Evolutionary conservation across 176 grass and related monocot species (phyloP).

Genomic region (Zoysia japonica): DNA sequence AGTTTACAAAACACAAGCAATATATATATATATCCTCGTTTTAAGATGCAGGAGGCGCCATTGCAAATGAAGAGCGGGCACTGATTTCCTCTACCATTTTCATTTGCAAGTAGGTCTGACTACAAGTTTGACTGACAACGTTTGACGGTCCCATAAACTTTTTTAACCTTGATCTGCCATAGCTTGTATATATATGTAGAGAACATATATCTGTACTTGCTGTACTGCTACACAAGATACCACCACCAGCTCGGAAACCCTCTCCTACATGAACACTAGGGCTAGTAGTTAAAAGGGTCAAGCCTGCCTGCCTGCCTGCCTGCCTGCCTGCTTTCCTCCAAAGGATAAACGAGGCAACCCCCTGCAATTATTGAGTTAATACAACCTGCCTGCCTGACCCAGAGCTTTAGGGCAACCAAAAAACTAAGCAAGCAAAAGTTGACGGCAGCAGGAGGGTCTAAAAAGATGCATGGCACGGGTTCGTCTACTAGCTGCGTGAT

Average conservation of each 20-base stretch:
- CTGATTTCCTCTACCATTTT: background rate
- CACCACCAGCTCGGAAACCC: background rate
- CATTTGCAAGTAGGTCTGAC: background rate
- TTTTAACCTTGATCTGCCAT: background rate
- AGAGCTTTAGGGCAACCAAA: constrained; percentile 20
- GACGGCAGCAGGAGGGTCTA: background rate
- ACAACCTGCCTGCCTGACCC: constrained; percentile 20
- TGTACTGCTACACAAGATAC: background rate
- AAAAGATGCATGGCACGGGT: constrained; percentile 36
- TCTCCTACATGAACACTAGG: background rate
- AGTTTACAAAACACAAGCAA: too few species aligned
- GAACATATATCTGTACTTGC: background rate
- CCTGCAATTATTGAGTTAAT: constrained; percentile 51
- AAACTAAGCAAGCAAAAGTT: constrained; percentile 22
- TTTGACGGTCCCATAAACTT: background rate
- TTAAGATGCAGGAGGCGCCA: background rate
- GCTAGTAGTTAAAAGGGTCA: constrained; percentile 25
- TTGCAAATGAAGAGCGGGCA: background rate
- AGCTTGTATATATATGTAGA: background rate
- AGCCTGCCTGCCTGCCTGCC: constrained; percentile 23
- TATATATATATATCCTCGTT: background rate
- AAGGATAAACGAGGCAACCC: constrained; percentile 52
- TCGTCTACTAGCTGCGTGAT: background rate
- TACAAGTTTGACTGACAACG: background rate
- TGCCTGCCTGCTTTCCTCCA: constrained; percentile 33